A percentile compares a stretch with the other conserved stretches of the same genome.
Conservation (phyloP, 2,329 filamentous ascomycete genomes). For the Aspergillus nomiae region DNA sequence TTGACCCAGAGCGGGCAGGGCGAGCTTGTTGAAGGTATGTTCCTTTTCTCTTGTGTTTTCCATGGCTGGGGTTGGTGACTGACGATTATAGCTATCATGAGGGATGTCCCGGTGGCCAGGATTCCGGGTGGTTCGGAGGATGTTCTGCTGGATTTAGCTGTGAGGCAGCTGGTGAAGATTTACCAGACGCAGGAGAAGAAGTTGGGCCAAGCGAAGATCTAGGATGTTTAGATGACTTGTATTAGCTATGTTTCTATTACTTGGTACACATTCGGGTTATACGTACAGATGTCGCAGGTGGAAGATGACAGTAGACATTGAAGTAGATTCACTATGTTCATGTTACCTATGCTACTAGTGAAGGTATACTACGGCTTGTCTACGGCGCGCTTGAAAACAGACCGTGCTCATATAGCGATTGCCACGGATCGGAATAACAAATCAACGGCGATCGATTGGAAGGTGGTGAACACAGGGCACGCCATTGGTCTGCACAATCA, state of each 20-base stretch:
- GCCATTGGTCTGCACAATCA: not conserved
- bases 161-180: conserved; percentile 71
- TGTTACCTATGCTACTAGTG: not conserved
- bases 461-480: not conserved
- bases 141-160: conserved; percentile 69
- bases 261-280: not conserved
- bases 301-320: not conserved
- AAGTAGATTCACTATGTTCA: not conserved
- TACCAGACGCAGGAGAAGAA: conserved; percentile 47
- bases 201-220: conserved; percentile 34
- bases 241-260: not conserved
- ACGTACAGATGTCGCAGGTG: not conserved
- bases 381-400: not conserved
- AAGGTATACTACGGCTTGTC: not conserved
- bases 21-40: conserved; percentile 69
- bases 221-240: not conserved
- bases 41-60: conserved; percentile 7
- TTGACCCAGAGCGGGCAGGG: conserved; percentile 69
- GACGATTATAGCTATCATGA: conserved; percentile 57
- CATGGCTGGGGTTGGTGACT: conserved; percentile 19
- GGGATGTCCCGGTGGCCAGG: conserved; percentile 63
- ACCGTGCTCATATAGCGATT: not conserved
- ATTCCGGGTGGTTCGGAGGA: conserved; percentile 73
- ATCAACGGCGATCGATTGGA: not conserved
- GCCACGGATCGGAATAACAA: not conserved